Percentiles rank a stretch among this genome's conserved stretches.
Evolutionary conservation across 75 land plant species (phyloP).

Genomic region (Cryptomeria japonica): DNA sequence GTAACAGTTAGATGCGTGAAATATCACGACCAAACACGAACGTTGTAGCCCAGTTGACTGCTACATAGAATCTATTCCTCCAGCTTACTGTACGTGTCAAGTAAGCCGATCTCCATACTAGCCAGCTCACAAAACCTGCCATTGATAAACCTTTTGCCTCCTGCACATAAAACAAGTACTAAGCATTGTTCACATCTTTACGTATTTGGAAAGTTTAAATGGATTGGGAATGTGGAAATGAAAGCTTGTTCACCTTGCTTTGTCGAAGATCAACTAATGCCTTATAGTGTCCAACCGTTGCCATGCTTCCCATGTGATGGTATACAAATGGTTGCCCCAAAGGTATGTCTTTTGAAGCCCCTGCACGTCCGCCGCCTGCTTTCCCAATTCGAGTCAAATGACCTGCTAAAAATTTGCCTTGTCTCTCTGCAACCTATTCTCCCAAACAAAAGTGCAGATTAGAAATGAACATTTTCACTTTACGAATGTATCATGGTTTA

Average conservation of each 20-base stretch:
- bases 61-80: slow-evolving; percentile 81
- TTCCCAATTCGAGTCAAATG: slow-evolving; percentile 39
- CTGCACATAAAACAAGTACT: slow-evolving; percentile 21
- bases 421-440: slow-evolving; percentile 69
- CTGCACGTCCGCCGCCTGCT: slow-evolving; percentile 46
- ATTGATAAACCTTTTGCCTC: slow-evolving; percentile 52
- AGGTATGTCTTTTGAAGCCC: slow-evolving; percentile 19
- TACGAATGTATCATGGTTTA: not conserved
- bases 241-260: slow-evolving; percentile 45
- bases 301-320: slow-evolving; percentile 74
- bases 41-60: slow-evolving; percentile 75
- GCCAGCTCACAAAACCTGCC: slow-evolving; percentile 72
- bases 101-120: slow-evolving; percentile 78
- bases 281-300: slow-evolving; percentile 67
- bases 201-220: not conserved
- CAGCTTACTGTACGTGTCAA: slow-evolving; percentile 75
- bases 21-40: slow-evolving; percentile 73
- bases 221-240: not conserved
- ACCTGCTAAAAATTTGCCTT: slow-evolving; percentile 60
- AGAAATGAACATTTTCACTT: not conserved
- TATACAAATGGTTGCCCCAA: slow-evolving; percentile 61
- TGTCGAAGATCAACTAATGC: slow-evolving; percentile 70
- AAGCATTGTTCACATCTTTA: not conserved
- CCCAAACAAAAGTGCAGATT: slow-evolving; percentile 7
- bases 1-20: slow-evolving; percentile 24